Evolutionary conservation across 306 rosid species (phyloP).

Genomic region (Rosa rugosa): DNA sequence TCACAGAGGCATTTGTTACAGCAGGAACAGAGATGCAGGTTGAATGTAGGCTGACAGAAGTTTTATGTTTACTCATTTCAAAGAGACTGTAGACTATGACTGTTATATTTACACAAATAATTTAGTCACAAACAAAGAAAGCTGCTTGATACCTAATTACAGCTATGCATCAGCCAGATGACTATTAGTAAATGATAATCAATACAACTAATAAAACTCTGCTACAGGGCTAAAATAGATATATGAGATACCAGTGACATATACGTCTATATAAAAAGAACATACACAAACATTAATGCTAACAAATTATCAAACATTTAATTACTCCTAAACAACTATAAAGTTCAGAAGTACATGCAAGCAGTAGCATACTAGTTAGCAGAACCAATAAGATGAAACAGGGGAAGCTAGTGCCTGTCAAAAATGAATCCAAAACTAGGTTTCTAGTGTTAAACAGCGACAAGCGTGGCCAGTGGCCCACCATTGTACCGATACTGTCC

Average conservation of each 20-base stretch:
- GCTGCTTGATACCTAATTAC: not conserved
- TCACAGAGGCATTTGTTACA: not conserved
- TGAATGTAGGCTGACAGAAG: no score
- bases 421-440: not conserved
- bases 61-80: not conserved
- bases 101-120: not conserved
- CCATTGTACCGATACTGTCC: no score
- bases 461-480: no score
- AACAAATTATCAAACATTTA: not conserved
- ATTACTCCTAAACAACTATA: not conserved
- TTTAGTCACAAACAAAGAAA: not conserved
- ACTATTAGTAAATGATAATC: not conserved
- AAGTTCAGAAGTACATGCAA: not conserved
- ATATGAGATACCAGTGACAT: not conserved
- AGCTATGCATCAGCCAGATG: not conserved
- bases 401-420: not conserved
- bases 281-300: not conserved
- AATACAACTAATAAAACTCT: not conserved
- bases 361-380: conserved; percentile 1
- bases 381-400: conserved; percentile 10
- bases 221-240: not conserved
- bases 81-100: not conserved
- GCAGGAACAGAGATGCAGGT: not conserved
- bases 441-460: no score
- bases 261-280: not conserved